Evolutionary conservation across 108 stramenopile genomes (phyloP).

Genomic region (Tribonema minus): DNA sequence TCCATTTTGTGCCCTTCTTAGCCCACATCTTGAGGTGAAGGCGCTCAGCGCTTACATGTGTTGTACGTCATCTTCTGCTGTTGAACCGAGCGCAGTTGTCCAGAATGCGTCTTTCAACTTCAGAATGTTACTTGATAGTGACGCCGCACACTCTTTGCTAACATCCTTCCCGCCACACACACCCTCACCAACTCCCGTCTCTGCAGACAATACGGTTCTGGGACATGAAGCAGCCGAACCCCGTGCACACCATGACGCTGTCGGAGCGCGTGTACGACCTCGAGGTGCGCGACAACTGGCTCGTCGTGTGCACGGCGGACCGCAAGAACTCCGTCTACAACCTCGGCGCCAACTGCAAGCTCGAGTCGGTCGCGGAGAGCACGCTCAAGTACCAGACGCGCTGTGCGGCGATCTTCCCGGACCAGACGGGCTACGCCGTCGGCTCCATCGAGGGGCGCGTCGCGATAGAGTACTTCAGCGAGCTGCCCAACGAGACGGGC

Average conservation of each 20-base stretch:
- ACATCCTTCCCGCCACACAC: no score
- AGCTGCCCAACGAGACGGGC: conserved; percentile 1
- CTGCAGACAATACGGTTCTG: conserved; percentile 50
- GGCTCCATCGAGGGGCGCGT: conserved; percentile 60
- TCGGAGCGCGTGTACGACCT: conserved; percentile 38
- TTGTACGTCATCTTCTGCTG: no score
- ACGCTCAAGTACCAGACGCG: conserved; percentile 44
- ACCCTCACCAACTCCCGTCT: no score
- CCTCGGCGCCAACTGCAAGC: conserved; percentile 7
- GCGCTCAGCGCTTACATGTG: no score
- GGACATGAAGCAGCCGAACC: conserved; percentile 43
- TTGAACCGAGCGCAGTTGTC: no score
- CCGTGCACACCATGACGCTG: conserved; percentile 34
- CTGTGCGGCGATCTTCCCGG: conserved; percentile 44
- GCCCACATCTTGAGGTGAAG: no score
- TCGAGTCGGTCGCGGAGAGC: conserved; percentile 6
- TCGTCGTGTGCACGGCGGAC: conserved; percentile 49
- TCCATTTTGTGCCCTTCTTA: no score
- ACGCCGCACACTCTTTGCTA: no score
- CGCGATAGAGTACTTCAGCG: conserved; percentile 58
- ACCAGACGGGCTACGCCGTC: conserved; percentile 50
- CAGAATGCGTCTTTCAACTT: no score
- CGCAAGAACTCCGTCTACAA: conserved; percentile 41
- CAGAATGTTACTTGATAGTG: no score
- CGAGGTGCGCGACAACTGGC: conserved; percentile 34